phyloP scores from a whole-genome alignment of 2,329 filamentous ascomycete genomes.

The Colletotrichum theobromicola region DNA sequence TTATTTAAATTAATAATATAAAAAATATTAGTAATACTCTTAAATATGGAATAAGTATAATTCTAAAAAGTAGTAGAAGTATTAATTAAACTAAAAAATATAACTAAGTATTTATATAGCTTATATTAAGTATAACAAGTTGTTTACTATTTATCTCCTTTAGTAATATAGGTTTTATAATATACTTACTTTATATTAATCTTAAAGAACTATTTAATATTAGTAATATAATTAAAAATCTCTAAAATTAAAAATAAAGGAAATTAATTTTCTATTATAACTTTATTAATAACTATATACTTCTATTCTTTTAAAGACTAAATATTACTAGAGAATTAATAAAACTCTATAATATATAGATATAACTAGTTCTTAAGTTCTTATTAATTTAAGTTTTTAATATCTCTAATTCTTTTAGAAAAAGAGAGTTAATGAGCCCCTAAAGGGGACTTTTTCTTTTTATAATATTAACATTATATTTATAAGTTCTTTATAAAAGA shows the following conservation, averaged over 20 bases:
- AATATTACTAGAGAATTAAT: too few relatives aligned
- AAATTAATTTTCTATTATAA: neutral
- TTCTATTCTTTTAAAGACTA: too few relatives aligned
- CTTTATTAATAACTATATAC: neutral
- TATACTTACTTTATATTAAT: neutral
- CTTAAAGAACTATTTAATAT: neutral
- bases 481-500: too few relatives aligned
- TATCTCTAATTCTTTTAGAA: too few relatives aligned
- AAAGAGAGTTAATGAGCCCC: too few relatives aligned
- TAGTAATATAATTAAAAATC: neutral
- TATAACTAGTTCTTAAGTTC: too few relatives aligned
- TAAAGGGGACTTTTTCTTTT: too few relatives aligned
- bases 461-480: too few relatives aligned
- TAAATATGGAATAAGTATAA: neutral
- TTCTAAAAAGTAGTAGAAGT: neutral
- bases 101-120: neutral
- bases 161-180: neutral
- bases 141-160: neutral
- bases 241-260: neutral
- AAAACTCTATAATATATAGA: too few relatives aligned
- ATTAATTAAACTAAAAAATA: neutral
- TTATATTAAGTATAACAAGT: neutral
- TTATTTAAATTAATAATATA: neutral
- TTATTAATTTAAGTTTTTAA: too few relatives aligned
- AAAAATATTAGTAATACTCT: neutral